Percentiles rank a stretch among this genome's conserved stretches.
These are phyloP conservation scores for Fusarium acutatum DNA, from an alignment of 2,329 filamentous ascomycete genomes.

Conservation along the genomic window DNA sequence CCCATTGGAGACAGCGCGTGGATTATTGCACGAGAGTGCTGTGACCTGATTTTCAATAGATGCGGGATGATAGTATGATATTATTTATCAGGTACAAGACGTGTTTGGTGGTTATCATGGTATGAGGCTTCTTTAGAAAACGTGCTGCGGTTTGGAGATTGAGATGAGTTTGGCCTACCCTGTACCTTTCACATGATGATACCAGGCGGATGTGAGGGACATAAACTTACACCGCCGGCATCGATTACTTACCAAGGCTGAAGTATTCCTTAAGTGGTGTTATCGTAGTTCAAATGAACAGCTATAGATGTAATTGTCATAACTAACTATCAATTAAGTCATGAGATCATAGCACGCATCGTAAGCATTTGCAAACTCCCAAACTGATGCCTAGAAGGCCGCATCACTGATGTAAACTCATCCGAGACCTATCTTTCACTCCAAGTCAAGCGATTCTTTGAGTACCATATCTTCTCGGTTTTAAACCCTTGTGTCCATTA, in stretches of 20 bases:
- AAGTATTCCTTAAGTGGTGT: not conserved
- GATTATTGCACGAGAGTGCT: not conserved
- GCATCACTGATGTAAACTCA: not conserved
- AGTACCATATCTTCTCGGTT: accelerated
- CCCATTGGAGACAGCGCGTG: not conserved
- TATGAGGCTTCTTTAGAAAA: not conserved
- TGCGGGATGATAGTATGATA: not conserved
- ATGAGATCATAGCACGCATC: not conserved
- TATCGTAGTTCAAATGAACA: not conserved
- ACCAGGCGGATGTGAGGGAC: not conserved
- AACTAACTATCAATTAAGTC: accelerated
- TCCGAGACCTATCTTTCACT: accelerated
- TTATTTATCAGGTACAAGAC: accelerated
- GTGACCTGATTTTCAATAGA: accelerated
- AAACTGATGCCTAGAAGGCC: not conserved
- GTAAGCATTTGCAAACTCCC: accelerated
- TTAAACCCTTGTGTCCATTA: accelerated
- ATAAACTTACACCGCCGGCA: no score
- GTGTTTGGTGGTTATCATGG: not conserved
- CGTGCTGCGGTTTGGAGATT: not conserved
- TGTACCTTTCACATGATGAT: accelerated
- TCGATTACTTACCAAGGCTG: not conserved
- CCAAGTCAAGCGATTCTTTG: not conserved
- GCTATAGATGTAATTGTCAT: not conserved
- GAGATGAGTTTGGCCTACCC: not conserved